Evolutionary conservation across 805 yeast genomes (phyloP).

Genomic region (Candida anglica): DNA sequence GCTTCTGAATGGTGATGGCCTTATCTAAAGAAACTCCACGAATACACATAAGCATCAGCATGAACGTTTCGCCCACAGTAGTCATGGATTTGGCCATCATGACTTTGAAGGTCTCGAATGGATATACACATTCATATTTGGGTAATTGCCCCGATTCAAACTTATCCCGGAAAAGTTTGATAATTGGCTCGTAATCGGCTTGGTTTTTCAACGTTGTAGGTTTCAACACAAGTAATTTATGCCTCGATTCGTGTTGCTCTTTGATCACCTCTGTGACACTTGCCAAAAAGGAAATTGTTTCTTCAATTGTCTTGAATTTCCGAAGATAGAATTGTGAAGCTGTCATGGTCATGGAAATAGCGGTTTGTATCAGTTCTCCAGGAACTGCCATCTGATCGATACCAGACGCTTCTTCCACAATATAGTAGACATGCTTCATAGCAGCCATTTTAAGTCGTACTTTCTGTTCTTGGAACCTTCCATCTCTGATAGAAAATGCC

Average conservation of each 20-base stretch:
- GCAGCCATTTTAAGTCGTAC: conserved; percentile 68
- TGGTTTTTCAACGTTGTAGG: conserved; percentile 50
- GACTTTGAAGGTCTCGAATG: conserved; percentile 48
- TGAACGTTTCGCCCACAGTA: conserved; percentile 72
- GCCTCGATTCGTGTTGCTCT: conserved; percentile 26
- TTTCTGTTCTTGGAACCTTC: conserved; percentile 86
- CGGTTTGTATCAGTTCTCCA: conserved; percentile 64
- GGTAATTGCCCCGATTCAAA: conserved; percentile 28
- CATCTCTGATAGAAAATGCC: conserved; percentile 77
- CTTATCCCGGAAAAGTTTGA: conserved; percentile 41
- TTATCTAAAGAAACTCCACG: conserved; percentile 82
- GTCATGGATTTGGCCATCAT: conserved; percentile 66
- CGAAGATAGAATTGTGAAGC: conserved; percentile 64
- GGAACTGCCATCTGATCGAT: conserved; percentile 19
- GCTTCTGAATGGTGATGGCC: conserved; percentile 70
- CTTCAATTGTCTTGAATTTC: conserved; percentile 68
- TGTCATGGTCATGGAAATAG: conserved; percentile 66
- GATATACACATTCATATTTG: conserved; percentile 34
- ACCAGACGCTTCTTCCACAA: conserved; percentile 72
- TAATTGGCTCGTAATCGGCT: conserved; percentile 41
- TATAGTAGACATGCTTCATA: conserved; percentile 61
- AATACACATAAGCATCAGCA: conserved; percentile 72
- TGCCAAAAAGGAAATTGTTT: conserved; percentile 60
- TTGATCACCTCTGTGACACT: conserved; percentile 44
- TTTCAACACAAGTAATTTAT: conserved; percentile 44